Evolutionary conservation across 2,329 filamentous ascomycete genomes (phyloP), one percentile per base, ranked within the genome.

Genomic region (Teratosphaeria epicoccoides): DNA sequence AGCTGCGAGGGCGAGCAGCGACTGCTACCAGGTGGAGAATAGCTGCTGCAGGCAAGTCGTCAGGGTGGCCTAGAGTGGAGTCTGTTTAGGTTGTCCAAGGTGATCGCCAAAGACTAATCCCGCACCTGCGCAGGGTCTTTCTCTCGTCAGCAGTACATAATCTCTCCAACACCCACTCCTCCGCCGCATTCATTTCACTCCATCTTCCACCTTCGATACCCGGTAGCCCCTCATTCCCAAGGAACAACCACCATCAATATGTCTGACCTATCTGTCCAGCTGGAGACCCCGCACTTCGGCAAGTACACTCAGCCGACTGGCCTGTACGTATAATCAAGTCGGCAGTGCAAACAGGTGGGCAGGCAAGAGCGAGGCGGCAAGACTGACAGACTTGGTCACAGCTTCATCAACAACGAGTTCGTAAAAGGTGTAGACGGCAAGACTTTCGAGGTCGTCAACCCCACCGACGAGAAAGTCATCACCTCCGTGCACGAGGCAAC

Each of bases 351-450:
- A 11, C 4, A 11, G 10, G 46, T 37, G 14, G 10, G 14, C 17
- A 6, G 20, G n/a, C 25, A 24, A 2, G 23, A 14, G n/a, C n/a
- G n/a, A n/a, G n/a, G n/a, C n/a, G n/a, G n/a, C 44, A 28, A 5
- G 25, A 28, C 26, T 48, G 46, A 48, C 24, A 17, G 17, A 14
- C 9, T 2, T 6, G 14, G 11, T 14, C 20, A 26, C 64, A 88
- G 85, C 55, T 93, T 88, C 79, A 93, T 95, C 80, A 90, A 93
- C 80, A 90, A 91, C 71, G 85, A 96, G 73, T 96, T 84, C 74
- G 81, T 94, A 59, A 82, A 85, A 71, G 78, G 82, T 68, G 83
- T 85, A 57, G 87, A 95, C 63, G 89, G 89, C 75, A 85, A 88
- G 80, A 89, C 84, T 61, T 93, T 95, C 67, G 88, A 95, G 73